Percentiles rank a stretch among this genome's conserved stretches.
Conservation (phyloP, 305 asterid species). For the Solanum chacoense region DNA sequence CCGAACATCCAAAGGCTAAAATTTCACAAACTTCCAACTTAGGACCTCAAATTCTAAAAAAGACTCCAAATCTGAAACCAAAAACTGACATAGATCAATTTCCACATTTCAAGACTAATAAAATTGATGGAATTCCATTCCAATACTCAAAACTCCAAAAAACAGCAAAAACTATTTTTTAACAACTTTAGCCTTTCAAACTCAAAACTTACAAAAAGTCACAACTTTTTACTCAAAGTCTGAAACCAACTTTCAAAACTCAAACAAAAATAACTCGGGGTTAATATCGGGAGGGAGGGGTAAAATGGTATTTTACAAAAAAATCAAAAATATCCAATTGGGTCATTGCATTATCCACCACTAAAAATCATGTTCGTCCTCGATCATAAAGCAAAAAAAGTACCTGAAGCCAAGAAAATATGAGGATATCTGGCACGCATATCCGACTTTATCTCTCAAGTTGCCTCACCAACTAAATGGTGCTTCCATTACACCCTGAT, state of each 20-base stretch:
- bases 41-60: no score
- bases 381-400: not conserved
- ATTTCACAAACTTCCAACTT: no score
- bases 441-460: not conserved
- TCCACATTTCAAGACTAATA: no score
- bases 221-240: not conserved
- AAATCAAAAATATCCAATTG: no score
- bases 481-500: not conserved
- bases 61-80: no score
- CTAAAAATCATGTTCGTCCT: no score
- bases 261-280: not conserved
- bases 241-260: not conserved
- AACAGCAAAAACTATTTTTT: no score
- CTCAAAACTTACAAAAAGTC: no score
- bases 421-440: not conserved
- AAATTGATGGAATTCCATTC: no score
- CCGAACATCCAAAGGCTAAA: not conserved
- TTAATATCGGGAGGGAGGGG: not conserved
- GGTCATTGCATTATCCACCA: not conserved
- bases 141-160: no score
- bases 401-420: not conserved
- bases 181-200: no score
- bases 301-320: not conserved
- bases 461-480: not conserved
- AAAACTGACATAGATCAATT: no score